Evolutionary conservation across 2,329 filamentous ascomycete species (phyloP), one percentile per base, ranked within the genome.

Genomic region (Metarhizium humberi): DNA sequence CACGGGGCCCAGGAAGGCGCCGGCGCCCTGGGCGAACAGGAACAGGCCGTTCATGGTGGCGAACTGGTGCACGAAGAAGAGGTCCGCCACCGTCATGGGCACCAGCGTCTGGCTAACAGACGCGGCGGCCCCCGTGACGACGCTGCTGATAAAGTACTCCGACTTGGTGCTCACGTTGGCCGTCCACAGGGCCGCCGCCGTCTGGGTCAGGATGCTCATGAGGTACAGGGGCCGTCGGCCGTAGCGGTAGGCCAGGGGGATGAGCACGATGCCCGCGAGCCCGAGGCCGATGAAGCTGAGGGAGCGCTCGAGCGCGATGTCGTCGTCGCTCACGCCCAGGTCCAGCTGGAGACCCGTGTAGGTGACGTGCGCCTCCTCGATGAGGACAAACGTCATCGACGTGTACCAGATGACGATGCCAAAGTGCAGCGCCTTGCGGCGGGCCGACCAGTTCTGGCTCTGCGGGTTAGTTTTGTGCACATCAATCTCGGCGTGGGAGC

Each of bases 81-180:
- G 34, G 52, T 71, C 68, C 2, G 65, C 61, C 32, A 68, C 63
- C 0, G 71, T 74, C 50, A 74, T 70, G 51, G 73, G 70, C 1
- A 67, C 70, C 13, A 72, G 67, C 0, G 68, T 66, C 55, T 75
- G 71, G 42, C 71, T 70, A 5, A 71, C 67, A 5, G 72, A 69
- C 10, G 70, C 72, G 3, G 66, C 66, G 14, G 73, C 52, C 0
- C 72, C 69, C 11, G 65, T 63, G 0, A 70, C 49, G 13, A 67
- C 29, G 34, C 78, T 77, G 40, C 70, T 67, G 1, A 69, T 61
- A 61, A 75, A 72, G 3, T 20, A 45, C n/a, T 45, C n/a, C 16
- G 18, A 20, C 18, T 45, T 45, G 42, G 42, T 45, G 8, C 50
- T 76, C 43, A 74, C 71, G 18, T 66, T 68, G 0, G 77, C 77